Base-by-base conservation (phyloP, 495 filamentous ascomycete species). In the Umbilicaria muhlenbergii region DNA sequence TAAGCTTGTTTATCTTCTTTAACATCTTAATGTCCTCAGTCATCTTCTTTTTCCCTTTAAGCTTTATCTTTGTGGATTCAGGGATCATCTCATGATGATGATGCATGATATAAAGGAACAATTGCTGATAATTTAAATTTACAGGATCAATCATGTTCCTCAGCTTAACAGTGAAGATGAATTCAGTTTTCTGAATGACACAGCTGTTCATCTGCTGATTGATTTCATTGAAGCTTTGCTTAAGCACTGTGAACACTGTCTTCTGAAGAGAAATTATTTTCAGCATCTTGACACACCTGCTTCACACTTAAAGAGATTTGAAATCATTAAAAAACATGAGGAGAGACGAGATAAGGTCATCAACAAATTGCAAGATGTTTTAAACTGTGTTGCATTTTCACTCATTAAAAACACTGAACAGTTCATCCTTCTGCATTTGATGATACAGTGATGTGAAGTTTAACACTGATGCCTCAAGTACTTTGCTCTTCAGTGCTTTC, bases 291-390 rank as follows among this genome's bases (percentile, higher is more conserved):
- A 16, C 34, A 10, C 19, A 31, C 16, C 32, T 28, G 33, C 17
- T 28, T n/a, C 8, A 44, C 15, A 16, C 21, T 44, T 17, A 1
- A 32, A 44, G 14, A 15, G 31, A 44, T 31, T 38, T 38, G 34
- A 44, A 44, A 36, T 38, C 16, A 15, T 44, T 34, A 24, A 44
- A 38, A 15, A 38, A 44, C 11, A 34, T 44, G 8, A 11, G 5
- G 17, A 44, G 24, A 28, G 42, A 19, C 1, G 18, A 18, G 34
- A 44, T 13, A 12, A 44, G 42, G 38, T 34, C 35, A 10, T 44
- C 13, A 24, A 11, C 10, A 11, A n/a, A 11, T 28, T 44, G 11
- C 13, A 44, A 28, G 34, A 3, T 38, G 15, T 34, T 34, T 16
- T 4, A 38, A 32, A 44, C 17, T 36, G 15, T 21, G 10, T 28